These are phyloP conservation scores for Schoenoplectus triqueter DNA, from an alignment of 202 grass and related monocot genomes.

Conservation along the genomic window DNA sequence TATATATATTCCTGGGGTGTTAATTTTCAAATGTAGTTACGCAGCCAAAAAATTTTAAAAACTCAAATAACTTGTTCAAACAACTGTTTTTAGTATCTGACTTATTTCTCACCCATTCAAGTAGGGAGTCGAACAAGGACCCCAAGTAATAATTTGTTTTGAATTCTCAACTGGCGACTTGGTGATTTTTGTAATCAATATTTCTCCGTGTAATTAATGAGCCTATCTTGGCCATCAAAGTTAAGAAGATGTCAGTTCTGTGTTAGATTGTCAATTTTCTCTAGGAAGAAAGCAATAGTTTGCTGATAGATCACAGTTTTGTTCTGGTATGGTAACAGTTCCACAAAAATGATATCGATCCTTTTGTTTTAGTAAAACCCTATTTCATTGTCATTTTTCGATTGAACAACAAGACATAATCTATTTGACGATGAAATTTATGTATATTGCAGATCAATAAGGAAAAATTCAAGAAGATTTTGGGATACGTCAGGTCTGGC, in stretches of 20 bases:
- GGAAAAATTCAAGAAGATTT: constrained; percentile 67
- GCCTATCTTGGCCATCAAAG: neutral
- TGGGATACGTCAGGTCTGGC: constrained; percentile 62
- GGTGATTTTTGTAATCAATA: neutral
- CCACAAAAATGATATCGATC: neutral
- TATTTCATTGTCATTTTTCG: neutral
- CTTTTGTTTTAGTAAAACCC: neutral
- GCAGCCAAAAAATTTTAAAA: too few species aligned
- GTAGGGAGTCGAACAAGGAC: constrained; percentile 67
- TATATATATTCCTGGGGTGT: too few species aligned
- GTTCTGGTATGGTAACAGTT: neutral
- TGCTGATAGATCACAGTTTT: neutral
- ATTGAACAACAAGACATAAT: neutral
- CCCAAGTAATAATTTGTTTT: constrained; percentile 46
- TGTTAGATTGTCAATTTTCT: neutral
- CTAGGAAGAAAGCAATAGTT: neutral
- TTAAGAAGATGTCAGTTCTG: neutral
- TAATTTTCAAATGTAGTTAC: too few species aligned
- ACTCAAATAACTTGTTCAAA: too few species aligned
- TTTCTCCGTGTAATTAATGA: constrained; percentile 1
- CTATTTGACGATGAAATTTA: neutral
- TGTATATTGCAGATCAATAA: constrained; percentile 50
- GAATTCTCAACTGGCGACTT: neutral
- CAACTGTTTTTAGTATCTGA: too few species aligned
- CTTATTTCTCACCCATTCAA: constrained; percentile 81